These are phyloP conservation scores for Neurospora sp. DNA, from an alignment of 495 filamentous ascomycete genomes.

Conservation along the genomic window DNA sequence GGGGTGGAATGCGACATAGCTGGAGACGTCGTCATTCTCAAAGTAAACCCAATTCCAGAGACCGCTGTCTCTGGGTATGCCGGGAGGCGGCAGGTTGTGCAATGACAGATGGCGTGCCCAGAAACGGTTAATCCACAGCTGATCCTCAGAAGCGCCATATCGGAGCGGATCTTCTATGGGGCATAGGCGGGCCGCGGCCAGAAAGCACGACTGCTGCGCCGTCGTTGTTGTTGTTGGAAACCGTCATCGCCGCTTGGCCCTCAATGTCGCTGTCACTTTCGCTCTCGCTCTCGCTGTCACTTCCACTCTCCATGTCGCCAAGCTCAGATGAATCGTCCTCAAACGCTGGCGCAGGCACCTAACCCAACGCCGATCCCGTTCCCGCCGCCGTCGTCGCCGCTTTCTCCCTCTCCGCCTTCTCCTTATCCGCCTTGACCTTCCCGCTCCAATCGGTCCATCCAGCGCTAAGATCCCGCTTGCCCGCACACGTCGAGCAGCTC, in stretches of 20 bases:
- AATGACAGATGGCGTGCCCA: neutral
- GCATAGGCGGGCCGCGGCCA: too few relatives aligned
- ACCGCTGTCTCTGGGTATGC: neutral
- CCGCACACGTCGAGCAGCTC: conserved; percentile 8
- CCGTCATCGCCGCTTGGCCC: too few relatives aligned
- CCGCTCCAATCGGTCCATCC: conserved; percentile 6
- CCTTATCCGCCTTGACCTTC: neutral
- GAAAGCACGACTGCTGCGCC: too few relatives aligned
- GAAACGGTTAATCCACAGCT: neutral
- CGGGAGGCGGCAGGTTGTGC: neutral
- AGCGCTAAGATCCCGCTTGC: neutral
- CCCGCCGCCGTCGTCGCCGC: neutral
- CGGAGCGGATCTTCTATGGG: neutral
- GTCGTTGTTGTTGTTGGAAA: too few relatives aligned
- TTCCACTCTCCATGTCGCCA: neutral
- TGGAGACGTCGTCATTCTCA: neutral
- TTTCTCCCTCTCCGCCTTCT: neutral
- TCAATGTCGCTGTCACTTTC: neutral
- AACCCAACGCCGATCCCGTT: neutral
- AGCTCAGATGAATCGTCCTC: neutral
- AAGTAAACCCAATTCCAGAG: neutral
- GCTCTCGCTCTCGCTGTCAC: neutral
- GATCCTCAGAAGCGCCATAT: neutral
- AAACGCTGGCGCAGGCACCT: neutral
- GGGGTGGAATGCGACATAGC: neutral